A percentile compares a stretch with the other conserved stretches of the same genome.
Evolutionary conservation across 345 rosid genomes (phyloP).

Genomic region (Gossypium raimondii): DNA sequence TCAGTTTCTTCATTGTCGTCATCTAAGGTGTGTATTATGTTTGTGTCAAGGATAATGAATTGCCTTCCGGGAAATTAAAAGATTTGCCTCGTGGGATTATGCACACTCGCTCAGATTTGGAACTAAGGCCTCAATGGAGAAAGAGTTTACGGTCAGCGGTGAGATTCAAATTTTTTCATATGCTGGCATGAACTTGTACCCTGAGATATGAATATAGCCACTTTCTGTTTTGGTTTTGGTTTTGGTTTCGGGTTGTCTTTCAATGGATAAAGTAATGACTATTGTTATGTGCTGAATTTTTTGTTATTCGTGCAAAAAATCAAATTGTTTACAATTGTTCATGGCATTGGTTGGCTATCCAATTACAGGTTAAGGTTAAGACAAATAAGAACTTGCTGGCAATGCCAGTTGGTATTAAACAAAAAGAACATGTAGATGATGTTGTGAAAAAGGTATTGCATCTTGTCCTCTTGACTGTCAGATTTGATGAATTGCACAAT

Average conservation of each 20-base stretch:
- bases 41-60: conserved; percentile 43
- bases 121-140: conserved; percentile 87
- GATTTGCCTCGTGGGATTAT: conserved; percentile 70
- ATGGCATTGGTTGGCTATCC: conserved; percentile 15
- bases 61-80: conserved; percentile 39
- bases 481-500: background rate
- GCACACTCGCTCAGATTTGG: conserved; percentile 74
- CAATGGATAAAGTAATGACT: background rate
- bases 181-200: background rate
- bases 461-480: conserved; percentile 14
- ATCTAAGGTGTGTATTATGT: conserved; percentile 16
- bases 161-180: conserved; percentile 19
- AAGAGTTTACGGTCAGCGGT: conserved; percentile 65
- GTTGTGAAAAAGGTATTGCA: conserved; percentile 70
- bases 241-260: background rate
- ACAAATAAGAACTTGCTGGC: conserved; percentile 68
- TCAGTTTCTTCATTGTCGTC: conserved; percentile 8
- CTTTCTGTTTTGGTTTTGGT: background rate
- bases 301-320: background rate
- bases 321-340: background rate
- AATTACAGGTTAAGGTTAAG: conserved; percentile 37
- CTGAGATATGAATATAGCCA: background rate
- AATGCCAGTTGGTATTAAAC: conserved; percentile 87
- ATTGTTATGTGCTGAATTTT: background rate
- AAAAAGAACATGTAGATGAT: conserved; percentile 63